These are phyloP conservation scores for Neurospora sp. DNA, from an alignment of 495 filamentous ascomycete genomes.

Conservation along the genomic window DNA sequence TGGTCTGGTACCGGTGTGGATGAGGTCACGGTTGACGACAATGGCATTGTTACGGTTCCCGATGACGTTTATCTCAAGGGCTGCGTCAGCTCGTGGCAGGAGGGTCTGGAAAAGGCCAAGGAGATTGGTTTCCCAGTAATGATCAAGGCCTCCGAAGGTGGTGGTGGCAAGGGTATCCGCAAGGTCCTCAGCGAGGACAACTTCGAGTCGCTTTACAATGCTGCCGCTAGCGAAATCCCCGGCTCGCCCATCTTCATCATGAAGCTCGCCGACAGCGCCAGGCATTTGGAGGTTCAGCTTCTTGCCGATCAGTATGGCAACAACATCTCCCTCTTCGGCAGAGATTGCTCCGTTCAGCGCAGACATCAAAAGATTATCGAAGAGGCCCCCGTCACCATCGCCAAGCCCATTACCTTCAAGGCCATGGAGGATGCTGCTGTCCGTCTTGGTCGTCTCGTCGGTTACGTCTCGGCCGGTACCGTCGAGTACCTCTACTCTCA, in stretches of 20 bases:
- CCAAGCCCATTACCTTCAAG: constrained; percentile 77
- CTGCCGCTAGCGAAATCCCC: constrained; percentile 95
- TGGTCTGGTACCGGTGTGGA: constrained; percentile 95
- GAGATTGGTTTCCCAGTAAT: constrained; percentile 98
- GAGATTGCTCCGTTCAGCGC: constrained; percentile 98
- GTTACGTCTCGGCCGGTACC: constrained; percentile 97
- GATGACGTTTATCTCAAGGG: constrained; percentile 82
- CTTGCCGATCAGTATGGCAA: constrained; percentile 98
- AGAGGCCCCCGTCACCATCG: constrained; percentile 95
- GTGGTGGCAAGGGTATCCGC: constrained; percentile 98
- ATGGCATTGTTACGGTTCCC: constrained; percentile 86
- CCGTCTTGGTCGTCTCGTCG: constrained; percentile 82
- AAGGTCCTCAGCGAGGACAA: constrained; percentile 83
- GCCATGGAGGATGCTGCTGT: constrained; percentile 97
- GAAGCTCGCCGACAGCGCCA: constrained; percentile 94
- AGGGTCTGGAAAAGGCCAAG: constrained; percentile 76
- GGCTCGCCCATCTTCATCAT: constrained; percentile 99
- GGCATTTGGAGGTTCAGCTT: constrained; percentile 95
- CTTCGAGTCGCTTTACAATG: constrained; percentile 80
- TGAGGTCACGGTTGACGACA: constrained; percentile 61
- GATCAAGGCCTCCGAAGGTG: constrained; percentile 99
- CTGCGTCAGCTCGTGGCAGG: constrained; percentile 77
- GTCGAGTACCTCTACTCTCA: constrained; percentile 99
- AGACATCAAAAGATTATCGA: constrained; percentile 99
- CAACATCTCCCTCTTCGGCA: constrained; percentile 96